Conservation (phyloP, 2,329 filamentous ascomycete species). For the Ophiocordyceps camponoti-leonardi region DNA sequence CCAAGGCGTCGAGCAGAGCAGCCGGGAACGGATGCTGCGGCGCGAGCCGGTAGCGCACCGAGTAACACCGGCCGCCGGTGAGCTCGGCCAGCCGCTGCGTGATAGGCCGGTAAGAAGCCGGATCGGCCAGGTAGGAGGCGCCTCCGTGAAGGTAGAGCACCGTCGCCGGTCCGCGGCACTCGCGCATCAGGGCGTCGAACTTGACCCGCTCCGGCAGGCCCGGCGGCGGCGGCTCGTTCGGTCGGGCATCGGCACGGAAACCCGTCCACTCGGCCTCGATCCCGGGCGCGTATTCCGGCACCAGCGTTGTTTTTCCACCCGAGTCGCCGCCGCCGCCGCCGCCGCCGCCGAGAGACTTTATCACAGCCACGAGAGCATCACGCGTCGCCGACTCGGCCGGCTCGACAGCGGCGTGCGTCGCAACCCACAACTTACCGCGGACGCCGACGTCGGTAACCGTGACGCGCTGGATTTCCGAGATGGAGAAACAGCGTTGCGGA, state of each 20-base stretch:
- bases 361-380: too few species aligned
- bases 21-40: constrained; percentile 62
- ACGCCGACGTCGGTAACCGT: too few species aligned
- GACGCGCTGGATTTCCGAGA: too few species aligned
- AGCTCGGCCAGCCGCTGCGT: constrained; percentile 46
- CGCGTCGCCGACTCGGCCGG: too few species aligned
- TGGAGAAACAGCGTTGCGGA: too few species aligned
- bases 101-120: constrained; percentile 42
- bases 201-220: constrained; percentile 42
- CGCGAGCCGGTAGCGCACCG: constrained; percentile 56
- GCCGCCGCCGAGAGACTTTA: too few species aligned
- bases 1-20: constrained; percentile 53
- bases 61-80: constrained; percentile 51
- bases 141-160: constrained; percentile 64
- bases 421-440: too few species aligned
- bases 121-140: constrained; percentile 57
- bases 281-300: constrained; percentile 33
- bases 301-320: too few species aligned
- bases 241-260: constrained; percentile 37
- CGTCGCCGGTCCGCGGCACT: constrained; percentile 44
- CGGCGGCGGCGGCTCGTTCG: constrained; percentile 30
- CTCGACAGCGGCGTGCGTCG: too few species aligned
- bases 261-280: constrained; percentile 66
- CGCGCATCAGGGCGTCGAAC: constrained; percentile 49
- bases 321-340: too few species aligned